Evolutionary conservation across 208 protist species (phyloP).

Genomic region (Leishmania tropica): DNA sequence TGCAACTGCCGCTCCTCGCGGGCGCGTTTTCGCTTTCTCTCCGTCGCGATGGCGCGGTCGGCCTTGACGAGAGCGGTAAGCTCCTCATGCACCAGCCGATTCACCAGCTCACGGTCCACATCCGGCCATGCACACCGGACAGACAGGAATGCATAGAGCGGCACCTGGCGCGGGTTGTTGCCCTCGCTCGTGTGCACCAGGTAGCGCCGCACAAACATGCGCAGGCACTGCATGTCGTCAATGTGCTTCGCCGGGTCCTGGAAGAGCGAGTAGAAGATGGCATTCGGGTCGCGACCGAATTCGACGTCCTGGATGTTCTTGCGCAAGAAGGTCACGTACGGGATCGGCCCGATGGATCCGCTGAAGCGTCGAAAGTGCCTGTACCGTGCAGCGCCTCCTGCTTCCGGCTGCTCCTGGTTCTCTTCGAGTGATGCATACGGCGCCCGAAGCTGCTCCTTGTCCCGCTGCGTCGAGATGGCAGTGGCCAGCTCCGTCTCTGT

Average conservation of each 20-base stretch:
- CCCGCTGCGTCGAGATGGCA: neutral
- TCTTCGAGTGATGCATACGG: neutral
- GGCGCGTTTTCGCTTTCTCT: conserved; percentile 32
- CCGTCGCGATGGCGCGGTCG: conserved; percentile 57
- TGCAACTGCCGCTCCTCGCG: conserved; percentile 21
- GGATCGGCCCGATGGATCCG: conserved; percentile 49
- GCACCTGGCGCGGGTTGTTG: conserved; percentile 75
- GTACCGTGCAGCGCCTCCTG: neutral
- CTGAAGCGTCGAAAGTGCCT: neutral
- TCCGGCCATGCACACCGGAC: conserved; percentile 50
- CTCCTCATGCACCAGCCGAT: conserved; percentile 56
- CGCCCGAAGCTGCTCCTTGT: neutral
- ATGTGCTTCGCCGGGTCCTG: conserved; percentile 38
- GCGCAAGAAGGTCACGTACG: conserved; percentile 74
- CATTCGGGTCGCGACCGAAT: conserved; percentile 58
- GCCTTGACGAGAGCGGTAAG: conserved; percentile 57
- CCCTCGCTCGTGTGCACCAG: conserved; percentile 74
- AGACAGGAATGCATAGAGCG: conserved; percentile 64
- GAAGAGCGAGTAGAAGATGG: conserved; percentile 69
- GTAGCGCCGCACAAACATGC: conserved; percentile 84
- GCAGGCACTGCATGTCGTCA: conserved; percentile 81
- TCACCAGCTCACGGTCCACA: conserved; percentile 59
- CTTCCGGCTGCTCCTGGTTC: neutral
- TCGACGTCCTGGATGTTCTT: conserved; percentile 65
- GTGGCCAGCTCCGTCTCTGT: neutral